Conservation (phyloP, 345 rosid species). For the Gossypium stocksii region DNA sequence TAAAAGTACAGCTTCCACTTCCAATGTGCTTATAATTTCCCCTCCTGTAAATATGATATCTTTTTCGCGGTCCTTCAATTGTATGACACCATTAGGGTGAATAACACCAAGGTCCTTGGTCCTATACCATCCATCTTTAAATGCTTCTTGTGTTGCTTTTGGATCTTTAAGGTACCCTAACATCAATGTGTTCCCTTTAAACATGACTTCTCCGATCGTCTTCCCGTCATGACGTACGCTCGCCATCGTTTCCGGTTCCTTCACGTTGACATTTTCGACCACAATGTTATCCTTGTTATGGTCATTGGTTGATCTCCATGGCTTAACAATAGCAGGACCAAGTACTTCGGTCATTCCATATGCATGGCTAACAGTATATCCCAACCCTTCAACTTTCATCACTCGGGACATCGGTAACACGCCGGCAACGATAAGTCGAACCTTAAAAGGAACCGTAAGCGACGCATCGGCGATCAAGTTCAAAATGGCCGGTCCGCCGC, state of each 20-base stretch:
- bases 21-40: conserved; percentile 38
- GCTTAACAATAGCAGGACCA: conserved; percentile 37
- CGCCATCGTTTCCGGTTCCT: conserved; percentile 41
- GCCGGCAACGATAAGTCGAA: conserved; percentile 39
- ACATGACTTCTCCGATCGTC: conserved; percentile 56
- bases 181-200: conserved; percentile 53
- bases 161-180: conserved; percentile 47
- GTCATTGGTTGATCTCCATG: conserved; percentile 26
- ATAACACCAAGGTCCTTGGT: conserved; percentile 56
- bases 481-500: conserved; percentile 43
- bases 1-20: conserved; percentile 38
- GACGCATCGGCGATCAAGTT: conserved; percentile 32
- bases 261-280: conserved; percentile 46
- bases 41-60: conserved; percentile 30
- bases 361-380: conserved; percentile 37
- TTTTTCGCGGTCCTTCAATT: conserved; percentile 57
- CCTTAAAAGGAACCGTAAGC: conserved; percentile 13
- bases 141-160: conserved; percentile 41
- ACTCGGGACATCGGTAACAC: conserved; percentile 21
- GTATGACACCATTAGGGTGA: conserved; percentile 42
- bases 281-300: conserved; percentile 19
- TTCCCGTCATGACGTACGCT: conserved; percentile 53
- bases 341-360: conserved; percentile 64
- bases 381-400: conserved; percentile 36
- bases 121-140: conserved; percentile 54